Evolutionary conservation across 352 stramenopile genomes (phyloP), one percentile per base, ranked within the genome.

Genomic region (Pythium sp.): DNA sequence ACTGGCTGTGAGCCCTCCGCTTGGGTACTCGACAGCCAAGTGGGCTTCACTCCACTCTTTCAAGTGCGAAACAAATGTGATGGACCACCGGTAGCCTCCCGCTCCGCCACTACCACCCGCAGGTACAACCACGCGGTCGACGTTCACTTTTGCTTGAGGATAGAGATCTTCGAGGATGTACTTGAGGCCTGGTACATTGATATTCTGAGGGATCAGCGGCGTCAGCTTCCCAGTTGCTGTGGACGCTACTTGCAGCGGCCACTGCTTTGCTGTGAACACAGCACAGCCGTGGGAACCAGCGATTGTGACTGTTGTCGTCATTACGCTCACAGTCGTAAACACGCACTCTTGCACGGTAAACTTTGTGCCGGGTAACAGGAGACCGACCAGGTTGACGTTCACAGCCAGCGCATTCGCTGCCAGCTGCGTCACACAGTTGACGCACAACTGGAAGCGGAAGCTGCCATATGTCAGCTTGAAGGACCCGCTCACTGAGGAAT

Each of bases 21-120:
- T 74, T 1, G 88, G 79, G 62, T 94, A 94, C 65, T 92, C 81
- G 11, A 95, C 80, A 6, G 85, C 84, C 6, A 95, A 63, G 62
- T 93, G 86, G 0, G 86, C 76, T 3, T 75, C 75, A 24, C 79
- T 86, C 88, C 88, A 91, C 49, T 83, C 67, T 7, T 87, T 72
- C 43, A 99, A 80, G 70, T 97, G 80, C 32, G 89, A 96, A 0
- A 97, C 61, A 70, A 99, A 99, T 24, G 94, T 98, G 57, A 98
- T 84, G 32, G 69, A 74, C 91, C 92, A 99, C 54, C 86, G 77
- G 69, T 96, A 92, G 38, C 79, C 79, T 22, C 69, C 78, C 24
- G 72, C 75, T 28, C 68, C 58, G 54, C 58, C 46, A 46, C 72
- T 65, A 49, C 68, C 74, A 9, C 54, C 63, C 2, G 65, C 15